Base-by-base conservation (phyloP, 1,139 yeast genomes). In the Blastobotrys capitulatus region DNA sequence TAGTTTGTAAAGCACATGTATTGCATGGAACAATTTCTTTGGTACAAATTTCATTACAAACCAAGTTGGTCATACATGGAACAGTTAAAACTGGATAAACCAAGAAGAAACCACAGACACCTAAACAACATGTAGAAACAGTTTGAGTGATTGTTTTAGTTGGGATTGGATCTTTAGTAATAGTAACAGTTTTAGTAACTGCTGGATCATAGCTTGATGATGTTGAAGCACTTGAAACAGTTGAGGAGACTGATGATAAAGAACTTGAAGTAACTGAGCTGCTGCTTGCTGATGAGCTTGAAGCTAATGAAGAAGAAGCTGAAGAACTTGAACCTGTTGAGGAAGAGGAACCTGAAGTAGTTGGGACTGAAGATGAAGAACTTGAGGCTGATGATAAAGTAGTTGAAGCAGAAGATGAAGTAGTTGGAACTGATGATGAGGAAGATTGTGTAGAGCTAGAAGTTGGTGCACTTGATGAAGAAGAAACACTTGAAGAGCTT, bases 61-160 rank as follows among this genome's bases (percentile, higher is more conserved):
- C 44, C 54, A 42, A 22, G 61, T 57, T n/a, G 36, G 58, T 55
- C 35, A 58, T 53, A 22, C 57, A 49, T 41, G 64, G 62, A 16
- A 57, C 53, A 35, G 52, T 27, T 38, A 55, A 41, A 25, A 60
- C 57, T 13, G 60, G 53, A 26, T 60, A 52, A 15, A 50, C 49
- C 19, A 60, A 57, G n/a, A 48, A 42, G 8, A 61, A 51, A 22
- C 54, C 48, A 52, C 65, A 62, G 35, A 54, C 57, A 35, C 58
- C 56, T 22, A 54, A 46, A 44, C 60, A 56, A 53, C 66, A 65
- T 38, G 51, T 57, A 19, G 62, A 57, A 44, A 60, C 54, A 25
- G 59, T 56, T 51, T 58, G 60, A 35, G 60, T 58, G 3, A 37
- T 6, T 6, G 40, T 37, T 2, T 63, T 55, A 18, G 58, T 54